Conservation (phyloP, 2,329 filamentous ascomycete genomes). For the Pezicula radicicola region DNA sequence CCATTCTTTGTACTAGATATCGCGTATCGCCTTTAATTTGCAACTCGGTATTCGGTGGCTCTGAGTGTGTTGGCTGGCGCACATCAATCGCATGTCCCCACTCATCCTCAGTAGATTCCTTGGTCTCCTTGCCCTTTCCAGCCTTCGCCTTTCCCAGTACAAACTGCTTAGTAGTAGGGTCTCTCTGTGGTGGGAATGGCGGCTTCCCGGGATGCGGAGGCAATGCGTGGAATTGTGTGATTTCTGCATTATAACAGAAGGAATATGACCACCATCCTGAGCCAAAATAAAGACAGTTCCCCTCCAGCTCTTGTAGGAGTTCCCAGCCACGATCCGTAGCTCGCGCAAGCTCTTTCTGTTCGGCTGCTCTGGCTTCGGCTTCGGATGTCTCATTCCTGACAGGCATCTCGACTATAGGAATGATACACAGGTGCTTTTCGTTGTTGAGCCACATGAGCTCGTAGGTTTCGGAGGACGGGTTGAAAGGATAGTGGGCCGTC, state of each 20-base stretch:
- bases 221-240: constrained; percentile 71
- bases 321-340: constrained; percentile 67
- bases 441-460: constrained; percentile 58
- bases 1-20: constrained; percentile 67
- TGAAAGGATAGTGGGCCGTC: constrained; percentile 10
- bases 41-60: constrained; percentile 41
- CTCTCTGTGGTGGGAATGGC: constrained; percentile 62
- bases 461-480: constrained; percentile 35
- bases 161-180: constrained; percentile 60
- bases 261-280: constrained; percentile 76
- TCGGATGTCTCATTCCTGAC: constrained; percentile 45
- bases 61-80: constrained; percentile 18
- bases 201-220: constrained; percentile 58
- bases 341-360: constrained; percentile 63
- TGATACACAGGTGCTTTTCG: constrained; percentile 61
- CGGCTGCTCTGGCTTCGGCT: constrained; percentile 50
- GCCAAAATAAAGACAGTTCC: constrained; percentile 67
- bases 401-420: constrained; percentile 52
- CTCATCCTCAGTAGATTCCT: constrained; percentile 21
- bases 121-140: constrained; percentile 23
- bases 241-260: constrained; percentile 69
- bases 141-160: constrained; percentile 55
- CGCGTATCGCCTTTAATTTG: constrained; percentile 64
- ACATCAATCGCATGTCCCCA: constrained; percentile 27
- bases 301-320: constrained; percentile 64